Conservation (phyloP, 106 monocot genomes). For the Platanthera zijinensis region DNA sequence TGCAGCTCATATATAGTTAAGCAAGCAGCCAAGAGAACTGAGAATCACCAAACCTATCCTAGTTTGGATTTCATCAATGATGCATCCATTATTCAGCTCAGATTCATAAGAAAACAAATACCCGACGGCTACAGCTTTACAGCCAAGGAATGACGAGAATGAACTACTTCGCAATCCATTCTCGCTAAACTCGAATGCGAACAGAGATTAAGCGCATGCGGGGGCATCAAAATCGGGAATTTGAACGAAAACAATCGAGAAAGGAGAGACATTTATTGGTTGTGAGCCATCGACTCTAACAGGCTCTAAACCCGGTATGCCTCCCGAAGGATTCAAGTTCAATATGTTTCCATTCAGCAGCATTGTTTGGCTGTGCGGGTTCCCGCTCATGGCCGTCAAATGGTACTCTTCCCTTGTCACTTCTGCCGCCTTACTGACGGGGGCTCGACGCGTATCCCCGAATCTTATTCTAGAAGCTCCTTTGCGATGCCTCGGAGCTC, state of each 20-base stretch:
- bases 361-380: constrained; percentile 81
- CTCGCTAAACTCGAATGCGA: neutral
- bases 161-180: constrained; percentile 16
- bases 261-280: constrained; percentile 55
- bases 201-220: constrained; percentile 17
- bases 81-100: constrained; percentile 4
- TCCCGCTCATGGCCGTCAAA: constrained; percentile 57
- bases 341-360: constrained; percentile 64
- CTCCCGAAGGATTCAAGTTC: constrained; percentile 32
- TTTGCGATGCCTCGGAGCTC: constrained; percentile 2
- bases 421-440: neutral
- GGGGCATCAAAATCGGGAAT: constrained; percentile 66
- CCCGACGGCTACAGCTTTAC: constrained; percentile 6
- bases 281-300: constrained; percentile 28
- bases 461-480: constrained; percentile 12
- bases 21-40: neutral
- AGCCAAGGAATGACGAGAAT: neutral
- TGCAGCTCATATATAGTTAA: too few relatives aligned
- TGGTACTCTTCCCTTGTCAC: constrained; percentile 85
- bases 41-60: neutral
- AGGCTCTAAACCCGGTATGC: constrained; percentile 54
- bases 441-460: constrained; percentile 7
- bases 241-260: constrained; percentile 76
- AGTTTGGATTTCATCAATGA: neutral
- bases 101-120: neutral